These are phyloP conservation scores for Primulina tabacum DNA, from an alignment of 257 asterid genomes.

Conservation along the genomic window DNA sequence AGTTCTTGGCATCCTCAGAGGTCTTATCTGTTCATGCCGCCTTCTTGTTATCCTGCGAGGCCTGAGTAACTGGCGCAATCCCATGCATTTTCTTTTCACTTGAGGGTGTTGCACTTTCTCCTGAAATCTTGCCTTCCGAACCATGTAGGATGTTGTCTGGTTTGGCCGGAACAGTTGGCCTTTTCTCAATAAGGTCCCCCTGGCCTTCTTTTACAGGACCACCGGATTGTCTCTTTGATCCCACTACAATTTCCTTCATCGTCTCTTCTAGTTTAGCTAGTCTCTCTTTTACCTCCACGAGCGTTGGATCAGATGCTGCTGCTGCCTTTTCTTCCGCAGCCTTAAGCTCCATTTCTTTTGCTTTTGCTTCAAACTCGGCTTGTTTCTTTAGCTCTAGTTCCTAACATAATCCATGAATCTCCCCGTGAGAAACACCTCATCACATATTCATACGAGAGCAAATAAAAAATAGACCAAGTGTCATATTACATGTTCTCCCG, in stretches of 20 bases:
- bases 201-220: constrained; percentile 26
- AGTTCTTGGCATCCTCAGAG: neutral
- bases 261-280: constrained; percentile 65
- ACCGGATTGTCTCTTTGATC: constrained; percentile 39
- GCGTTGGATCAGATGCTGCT: constrained; percentile 51
- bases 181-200: constrained; percentile 24
- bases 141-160: constrained; percentile 20
- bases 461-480: constrained; percentile 19
- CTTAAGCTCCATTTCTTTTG: constrained; percentile 74
- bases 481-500: constrained; percentile 1
- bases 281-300: constrained; percentile 74
- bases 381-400: constrained; percentile 57
- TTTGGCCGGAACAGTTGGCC: constrained; percentile 25
- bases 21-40: constrained; percentile 22
- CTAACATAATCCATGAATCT: constrained; percentile 32
- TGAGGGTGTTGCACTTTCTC: constrained; percentile 24
- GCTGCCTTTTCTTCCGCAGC: constrained; percentile 55
- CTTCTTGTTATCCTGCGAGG: constrained; percentile 23
- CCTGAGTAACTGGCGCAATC: constrained; percentile 21
- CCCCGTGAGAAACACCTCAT: constrained; percentile 14
- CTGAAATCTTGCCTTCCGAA: constrained; percentile 20
- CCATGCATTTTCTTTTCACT: constrained; percentile 26
- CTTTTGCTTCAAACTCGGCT: constrained; percentile 39
- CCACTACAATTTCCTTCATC: constrained; percentile 54
- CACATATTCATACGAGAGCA: constrained; percentile 2